A percentile compares a stretch with the other conserved stretches of the same genome.
Evolutionary conservation across 2,329 filamentous ascomycete genomes (phyloP).

Genomic region (Pleurostoma richardsiae): DNA sequence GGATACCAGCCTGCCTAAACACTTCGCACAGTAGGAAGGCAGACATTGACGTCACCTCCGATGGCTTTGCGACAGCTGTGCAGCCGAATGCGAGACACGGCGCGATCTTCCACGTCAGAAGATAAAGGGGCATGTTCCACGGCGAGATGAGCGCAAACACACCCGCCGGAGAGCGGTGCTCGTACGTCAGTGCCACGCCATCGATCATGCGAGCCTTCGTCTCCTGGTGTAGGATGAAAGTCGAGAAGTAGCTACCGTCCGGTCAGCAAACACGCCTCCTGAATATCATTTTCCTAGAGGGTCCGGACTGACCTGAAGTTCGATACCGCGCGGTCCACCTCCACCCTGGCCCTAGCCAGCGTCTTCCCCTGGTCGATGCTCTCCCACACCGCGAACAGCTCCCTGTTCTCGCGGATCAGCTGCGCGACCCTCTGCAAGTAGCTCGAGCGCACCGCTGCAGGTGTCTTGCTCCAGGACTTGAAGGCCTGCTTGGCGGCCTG

Average conservation of each 20-base stretch:
- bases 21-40: slow-evolving; percentile 21
- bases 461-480: slow-evolving; percentile 20
- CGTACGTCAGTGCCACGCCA: slow-evolving; percentile 22
- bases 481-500: slow-evolving; percentile 17
- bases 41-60: slow-evolving; percentile 24
- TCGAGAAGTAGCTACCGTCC: slow-evolving; percentile 22
- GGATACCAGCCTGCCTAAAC: slow-evolving; percentile 17
- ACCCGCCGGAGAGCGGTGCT: slow-evolving; percentile 25
- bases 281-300: no score
- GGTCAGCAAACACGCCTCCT: neutral
- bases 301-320: slow-evolving; percentile 21
- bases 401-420: slow-evolving; percentile 19
- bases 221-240: slow-evolving; percentile 25
- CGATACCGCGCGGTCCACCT: slow-evolving; percentile 24
- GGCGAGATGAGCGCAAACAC: slow-evolving; percentile 26
- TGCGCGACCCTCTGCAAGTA: slow-evolving; percentile 17
- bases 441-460: slow-evolving; percentile 15
- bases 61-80: slow-evolving; percentile 27
- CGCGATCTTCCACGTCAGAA: slow-evolving; percentile 28
- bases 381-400: slow-evolving; percentile 27
- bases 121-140: slow-evolving; percentile 29
- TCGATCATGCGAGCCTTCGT: slow-evolving; percentile 23
- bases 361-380: slow-evolving; percentile 29
- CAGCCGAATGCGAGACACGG: slow-evolving; percentile 28
- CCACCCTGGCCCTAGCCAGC: slow-evolving; percentile 21